A percentile compares a stretch with the other conserved stretches of the same genome.
These are phyloP conservation scores for Wallemia ichthyophaga DNA, from an alignment of 1,284 basidiomycete species.

Conservation along the genomic window DNA sequence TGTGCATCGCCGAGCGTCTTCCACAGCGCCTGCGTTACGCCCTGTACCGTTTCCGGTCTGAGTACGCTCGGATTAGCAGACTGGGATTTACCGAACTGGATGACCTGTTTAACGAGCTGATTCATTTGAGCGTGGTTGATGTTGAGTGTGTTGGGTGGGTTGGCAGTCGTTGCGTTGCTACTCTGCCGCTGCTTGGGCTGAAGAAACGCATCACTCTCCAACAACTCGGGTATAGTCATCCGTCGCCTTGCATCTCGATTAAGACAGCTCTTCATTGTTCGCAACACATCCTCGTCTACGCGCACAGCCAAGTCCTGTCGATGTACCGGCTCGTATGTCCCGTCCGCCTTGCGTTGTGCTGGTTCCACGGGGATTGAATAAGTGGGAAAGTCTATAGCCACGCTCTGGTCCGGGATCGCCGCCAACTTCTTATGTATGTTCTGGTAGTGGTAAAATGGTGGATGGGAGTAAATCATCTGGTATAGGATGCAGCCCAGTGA, in stretches of 20 bases:
- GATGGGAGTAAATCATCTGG: slow-evolving; percentile 79
- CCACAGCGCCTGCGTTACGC: background rate
- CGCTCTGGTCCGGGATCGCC: slow-evolving; percentile 41
- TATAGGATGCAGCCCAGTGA: slow-evolving; percentile 83
- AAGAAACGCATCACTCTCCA: slow-evolving; percentile 13
- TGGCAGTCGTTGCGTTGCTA: background rate
- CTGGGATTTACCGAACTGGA: background rate
- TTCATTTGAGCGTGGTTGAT: background rate
- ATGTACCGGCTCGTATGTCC: slow-evolving; percentile 22
- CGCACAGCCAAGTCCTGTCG: slow-evolving; percentile 30
- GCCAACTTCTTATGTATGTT: slow-evolving; percentile 40
- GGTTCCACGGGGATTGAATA: slow-evolving; percentile 27
- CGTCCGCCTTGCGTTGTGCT: slow-evolving; percentile 9
- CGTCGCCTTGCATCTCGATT: slow-evolving; percentile 39
- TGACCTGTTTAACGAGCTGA: background rate
- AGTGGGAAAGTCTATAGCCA: slow-evolving; percentile 44
- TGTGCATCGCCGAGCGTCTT: background rate
- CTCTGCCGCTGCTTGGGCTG: background rate
- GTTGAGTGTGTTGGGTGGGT: background rate
- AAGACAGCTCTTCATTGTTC: slow-evolving; percentile 42
- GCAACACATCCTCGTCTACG: slow-evolving; percentile 37
- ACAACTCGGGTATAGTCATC: slow-evolving; percentile 38
- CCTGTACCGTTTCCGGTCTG: background rate
- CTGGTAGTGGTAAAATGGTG: slow-evolving; percentile 45
- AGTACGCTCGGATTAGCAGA: background rate